Evolutionary conservation across 2,329 filamentous ascomycete genomes (phyloP).

Genomic region (Fusarium tanahbumbuense): DNA sequence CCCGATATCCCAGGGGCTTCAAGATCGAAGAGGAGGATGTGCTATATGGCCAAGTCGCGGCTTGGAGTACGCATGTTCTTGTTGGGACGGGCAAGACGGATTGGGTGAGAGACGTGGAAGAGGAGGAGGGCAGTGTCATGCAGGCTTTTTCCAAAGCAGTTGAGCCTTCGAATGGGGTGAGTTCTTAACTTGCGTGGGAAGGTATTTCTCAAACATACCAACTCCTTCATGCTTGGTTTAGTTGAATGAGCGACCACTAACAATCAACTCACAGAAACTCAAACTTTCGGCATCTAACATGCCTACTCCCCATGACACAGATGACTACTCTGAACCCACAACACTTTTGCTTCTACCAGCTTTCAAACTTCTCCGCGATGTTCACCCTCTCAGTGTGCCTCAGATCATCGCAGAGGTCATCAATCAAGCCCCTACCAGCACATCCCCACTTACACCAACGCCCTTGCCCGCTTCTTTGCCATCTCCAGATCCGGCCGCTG

Average conservation of each 20-base stretch:
- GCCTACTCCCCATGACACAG: slow-evolving; percentile 75
- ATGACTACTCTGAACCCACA: slow-evolving; percentile 75
- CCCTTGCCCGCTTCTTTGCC: slow-evolving; percentile 53
- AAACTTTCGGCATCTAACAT: slow-evolving; percentile 96
- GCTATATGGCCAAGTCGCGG: slow-evolving; percentile 86
- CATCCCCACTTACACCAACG: slow-evolving; percentile 65
- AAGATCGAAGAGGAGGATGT: slow-evolving; percentile 81
- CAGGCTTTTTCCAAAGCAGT: slow-evolving; percentile 72
- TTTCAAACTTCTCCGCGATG: slow-evolving; percentile 85
- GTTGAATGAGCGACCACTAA: neutral
- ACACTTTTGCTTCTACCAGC: slow-evolving; percentile 86
- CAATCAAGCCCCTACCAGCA: slow-evolving; percentile 78
- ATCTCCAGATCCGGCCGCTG: slow-evolving; percentile 46
- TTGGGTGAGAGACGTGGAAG: slow-evolving; percentile 89
- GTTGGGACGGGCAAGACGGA: slow-evolving; percentile 97
- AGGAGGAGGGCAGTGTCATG: slow-evolving; percentile 90
- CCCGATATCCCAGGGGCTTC: slow-evolving; percentile 78
- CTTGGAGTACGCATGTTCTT: slow-evolving; percentile 88
- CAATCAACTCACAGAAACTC: slow-evolving; percentile 67
- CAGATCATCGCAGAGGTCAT: slow-evolving; percentile 78
- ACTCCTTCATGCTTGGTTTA: neutral
- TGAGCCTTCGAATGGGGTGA: slow-evolving; percentile 75
- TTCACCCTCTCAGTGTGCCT: slow-evolving; percentile 79
- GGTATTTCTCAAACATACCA: neutral
- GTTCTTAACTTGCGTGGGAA: slow-evolving; percentile 45